Evolutionary conservation across 2,329 filamentous ascomycete genomes (phyloP).

Genomic region (Volutella citrinella): DNA sequence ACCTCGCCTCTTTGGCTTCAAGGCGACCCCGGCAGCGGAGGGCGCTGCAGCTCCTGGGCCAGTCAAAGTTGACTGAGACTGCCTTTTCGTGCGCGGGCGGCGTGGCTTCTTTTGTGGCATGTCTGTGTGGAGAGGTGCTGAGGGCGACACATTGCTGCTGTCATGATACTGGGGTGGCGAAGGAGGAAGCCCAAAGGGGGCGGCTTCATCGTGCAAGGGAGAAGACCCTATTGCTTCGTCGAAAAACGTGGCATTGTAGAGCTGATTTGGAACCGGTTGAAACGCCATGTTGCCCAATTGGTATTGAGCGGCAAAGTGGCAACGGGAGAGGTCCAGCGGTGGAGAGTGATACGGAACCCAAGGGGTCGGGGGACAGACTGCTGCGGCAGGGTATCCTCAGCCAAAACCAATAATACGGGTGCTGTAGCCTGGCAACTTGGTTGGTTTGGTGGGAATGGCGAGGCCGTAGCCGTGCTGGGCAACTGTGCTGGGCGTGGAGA

Average conservation of each 20-base stretch:
- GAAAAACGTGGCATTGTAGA: slow-evolving; percentile 21
- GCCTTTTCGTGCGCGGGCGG: slow-evolving; percentile 8
- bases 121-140: slow-evolving; percentile 4
- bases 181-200: slow-evolving; percentile 17
- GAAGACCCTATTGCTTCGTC: slow-evolving; percentile 24
- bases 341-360: too few relatives aligned
- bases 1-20: slow-evolving; percentile 23
- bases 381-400: too few relatives aligned
- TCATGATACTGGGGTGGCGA: slow-evolving; percentile 13
- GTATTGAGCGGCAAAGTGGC: too few relatives aligned
- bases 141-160: neutral
- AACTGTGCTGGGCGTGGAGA: too few relatives aligned
- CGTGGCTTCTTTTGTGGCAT: slow-evolving; percentile 12
- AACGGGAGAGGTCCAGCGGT: too few relatives aligned
- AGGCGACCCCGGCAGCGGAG: slow-evolving; percentile 1
- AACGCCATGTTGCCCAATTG: slow-evolving; percentile 15
- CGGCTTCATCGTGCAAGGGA: too few relatives aligned
- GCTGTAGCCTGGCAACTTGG: too few relatives aligned
- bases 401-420: too few relatives aligned
- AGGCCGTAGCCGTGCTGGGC: too few relatives aligned
- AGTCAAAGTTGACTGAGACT: slow-evolving; percentile 11
- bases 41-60: slow-evolving; percentile 5
- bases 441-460: too few relatives aligned
- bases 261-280: slow-evolving; percentile 16
- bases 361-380: too few relatives aligned